phyloP scores from a whole-genome alignment of 2,329 filamentous ascomycete genomes.

The Xylariaceae sp. region DNA sequence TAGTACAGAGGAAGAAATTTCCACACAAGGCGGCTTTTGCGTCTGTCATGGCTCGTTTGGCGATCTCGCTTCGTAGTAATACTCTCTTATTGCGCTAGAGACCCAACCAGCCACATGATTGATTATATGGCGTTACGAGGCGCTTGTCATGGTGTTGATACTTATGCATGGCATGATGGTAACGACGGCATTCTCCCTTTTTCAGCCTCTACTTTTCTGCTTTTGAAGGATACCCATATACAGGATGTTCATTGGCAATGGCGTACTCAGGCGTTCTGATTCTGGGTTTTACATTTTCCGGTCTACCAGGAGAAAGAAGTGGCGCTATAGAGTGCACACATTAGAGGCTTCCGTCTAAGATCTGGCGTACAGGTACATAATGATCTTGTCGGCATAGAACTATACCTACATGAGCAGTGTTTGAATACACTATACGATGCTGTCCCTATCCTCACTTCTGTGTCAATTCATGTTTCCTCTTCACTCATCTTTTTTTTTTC shows the following conservation, averaged over 20 bases:
- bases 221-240: slow-evolving; percentile 16
- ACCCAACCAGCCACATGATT: not conserved
- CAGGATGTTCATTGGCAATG: not conserved
- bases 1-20: not conserved
- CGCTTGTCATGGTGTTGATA: not conserved
- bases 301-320: not conserved
- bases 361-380: not conserved
- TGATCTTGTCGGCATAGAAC: not conserved
- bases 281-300: not conserved
- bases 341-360: not conserved
- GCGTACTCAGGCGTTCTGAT: slow-evolving; percentile 10
- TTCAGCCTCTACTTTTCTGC: not conserved
- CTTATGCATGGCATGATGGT: not conserved
- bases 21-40: not conserved
- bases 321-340: not conserved
- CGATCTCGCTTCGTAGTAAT: not conserved
- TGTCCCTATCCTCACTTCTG: not conserved
- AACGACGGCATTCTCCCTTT: not conserved
- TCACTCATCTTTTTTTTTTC: not conserved
- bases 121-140: not conserved
- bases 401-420: not conserved
- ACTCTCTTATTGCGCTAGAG: not conserved
- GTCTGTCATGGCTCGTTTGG: not conserved
- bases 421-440: not conserved
- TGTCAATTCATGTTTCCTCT: not conserved